phyloP scores from a whole-genome alignment of 2,329 filamentous ascomycete genomes.

The Coniosporium tulheliwenetii region DNA sequence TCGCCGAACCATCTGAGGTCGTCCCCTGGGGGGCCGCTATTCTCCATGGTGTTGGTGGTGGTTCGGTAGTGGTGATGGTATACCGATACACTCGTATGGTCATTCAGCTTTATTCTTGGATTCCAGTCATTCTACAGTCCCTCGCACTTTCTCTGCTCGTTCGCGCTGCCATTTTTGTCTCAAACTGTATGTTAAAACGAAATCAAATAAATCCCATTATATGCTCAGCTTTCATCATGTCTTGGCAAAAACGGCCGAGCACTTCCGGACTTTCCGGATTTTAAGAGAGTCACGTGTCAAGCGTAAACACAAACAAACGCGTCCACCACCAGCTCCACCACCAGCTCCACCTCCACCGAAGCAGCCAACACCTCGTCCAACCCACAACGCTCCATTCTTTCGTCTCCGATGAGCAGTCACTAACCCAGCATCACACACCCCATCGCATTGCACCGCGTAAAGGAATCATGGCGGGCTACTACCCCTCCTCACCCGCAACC shows the following conservation, averaged over 20 bases:
- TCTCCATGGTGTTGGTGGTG: slow-evolving; percentile 12
- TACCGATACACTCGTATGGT: no score
- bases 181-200: no score
- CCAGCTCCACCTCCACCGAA: slow-evolving; percentile 3
- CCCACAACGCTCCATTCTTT: slow-evolving; percentile 9
- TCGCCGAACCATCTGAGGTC: slow-evolving; percentile 51
- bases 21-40: slow-evolving; percentile 24
- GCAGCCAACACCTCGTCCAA: not conserved
- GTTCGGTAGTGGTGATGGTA: no score
- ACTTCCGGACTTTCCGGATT: not conserved
- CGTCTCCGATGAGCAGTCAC: slow-evolving; percentile 2
- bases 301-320: slow-evolving; percentile 8
- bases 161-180: no score
- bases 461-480: slow-evolving; percentile 25
- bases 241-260: not conserved
- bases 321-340: slow-evolving; percentile 2
- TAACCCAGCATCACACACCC: slow-evolving; percentile 8
- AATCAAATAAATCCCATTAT: no score
- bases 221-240: not conserved
- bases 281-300: not conserved
- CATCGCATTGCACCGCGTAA: slow-evolving; percentile 1
- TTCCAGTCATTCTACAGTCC: not conserved
- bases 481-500: slow-evolving; percentile 75
- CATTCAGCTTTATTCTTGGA: no score
- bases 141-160: not conserved